Percentiles rank a stretch among this genome's conserved stretches.
Conservation (phyloP, 129 eudicot genomes). For the Helichrysum umbraculigerum region DNA sequence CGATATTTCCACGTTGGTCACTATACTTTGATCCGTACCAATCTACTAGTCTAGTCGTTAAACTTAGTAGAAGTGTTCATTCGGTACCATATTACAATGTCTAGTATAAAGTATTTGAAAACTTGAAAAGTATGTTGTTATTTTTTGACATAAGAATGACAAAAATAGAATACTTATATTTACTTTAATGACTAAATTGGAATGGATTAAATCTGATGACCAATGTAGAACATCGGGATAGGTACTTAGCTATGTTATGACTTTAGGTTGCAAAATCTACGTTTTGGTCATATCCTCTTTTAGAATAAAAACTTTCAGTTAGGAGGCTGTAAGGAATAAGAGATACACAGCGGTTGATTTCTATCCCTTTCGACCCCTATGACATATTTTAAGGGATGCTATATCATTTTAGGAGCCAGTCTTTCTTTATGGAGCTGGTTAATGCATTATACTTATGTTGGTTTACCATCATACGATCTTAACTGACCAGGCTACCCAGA, state of each 20-base stretch:
- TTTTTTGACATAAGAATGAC: not conserved
- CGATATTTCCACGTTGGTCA: too few relatives aligned
- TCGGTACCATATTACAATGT: not conserved
- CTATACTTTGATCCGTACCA: too few relatives aligned
- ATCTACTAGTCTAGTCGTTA: not conserved
- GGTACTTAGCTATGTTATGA: too few relatives aligned
- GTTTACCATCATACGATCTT: slow-evolving; percentile 16
- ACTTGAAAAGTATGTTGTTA: not conserved
- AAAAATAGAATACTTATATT: not conserved
- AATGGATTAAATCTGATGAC: too few relatives aligned
- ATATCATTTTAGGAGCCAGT: not conserved
- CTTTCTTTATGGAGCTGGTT: not conserved
- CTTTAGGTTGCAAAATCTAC: too few relatives aligned
- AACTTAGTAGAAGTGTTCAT: too few relatives aligned
- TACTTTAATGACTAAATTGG: not conserved
- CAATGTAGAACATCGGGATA: too few relatives aligned
- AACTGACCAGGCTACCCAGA: slow-evolving; percentile 59
- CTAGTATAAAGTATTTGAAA: not conserved
- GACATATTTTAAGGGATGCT: too few relatives aligned
- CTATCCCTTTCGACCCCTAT: not conserved
- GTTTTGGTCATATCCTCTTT: too few relatives aligned
- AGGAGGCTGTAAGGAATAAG: not conserved
- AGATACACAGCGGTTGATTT: not conserved
- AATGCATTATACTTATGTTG: not conserved
- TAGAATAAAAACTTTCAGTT: not conserved